A percentile compares a stretch with the other conserved stretches of the same genome.
These are phyloP conservation scores for Candida labiduridarum DNA, from an alignment of 1,139 yeast species.

Conservation along the genomic window DNA sequence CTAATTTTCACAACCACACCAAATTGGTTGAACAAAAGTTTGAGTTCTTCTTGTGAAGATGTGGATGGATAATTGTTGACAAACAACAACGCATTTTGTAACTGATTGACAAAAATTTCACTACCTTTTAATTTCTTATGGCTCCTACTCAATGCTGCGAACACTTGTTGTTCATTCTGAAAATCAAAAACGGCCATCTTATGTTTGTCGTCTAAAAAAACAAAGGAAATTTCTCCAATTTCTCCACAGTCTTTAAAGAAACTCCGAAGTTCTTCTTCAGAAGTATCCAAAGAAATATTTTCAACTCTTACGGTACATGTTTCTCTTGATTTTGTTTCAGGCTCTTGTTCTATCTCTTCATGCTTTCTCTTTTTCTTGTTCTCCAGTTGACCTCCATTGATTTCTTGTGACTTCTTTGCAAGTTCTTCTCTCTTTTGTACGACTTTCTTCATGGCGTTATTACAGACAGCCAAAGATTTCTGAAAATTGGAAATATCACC, in stretches of 20 bases:
- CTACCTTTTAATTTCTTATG: constrained; percentile 46
- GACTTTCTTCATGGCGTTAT: constrained; percentile 5
- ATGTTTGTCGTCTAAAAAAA: constrained; percentile 18
- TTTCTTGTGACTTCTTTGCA: not conserved
- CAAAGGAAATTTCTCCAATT: constrained; percentile 34
- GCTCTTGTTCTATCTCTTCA: constrained; percentile 7
- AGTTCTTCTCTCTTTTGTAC: not conserved
- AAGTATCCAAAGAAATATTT: constrained; percentile 32
- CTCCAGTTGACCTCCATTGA: not conserved
- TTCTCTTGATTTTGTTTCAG: constrained; percentile 55
- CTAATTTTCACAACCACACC: constrained; percentile 60
- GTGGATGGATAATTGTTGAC: constrained; percentile 74
- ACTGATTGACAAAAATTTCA: constrained; percentile 49
- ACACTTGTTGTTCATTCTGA: constrained; percentile 46
- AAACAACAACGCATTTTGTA: constrained; percentile 56
- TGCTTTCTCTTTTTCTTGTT: constrained; percentile 9
- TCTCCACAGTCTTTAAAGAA: constrained; percentile 67
- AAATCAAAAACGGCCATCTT: constrained; percentile 59
- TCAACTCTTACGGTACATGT: constrained; percentile 51
- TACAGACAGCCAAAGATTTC: constrained; percentile 20
- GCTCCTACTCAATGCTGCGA: constrained; percentile 64
- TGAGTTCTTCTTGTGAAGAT: constrained; percentile 43
- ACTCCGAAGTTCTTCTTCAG: constrained; percentile 34
- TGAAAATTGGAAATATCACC: constrained; percentile 31
- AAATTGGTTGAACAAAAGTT: constrained; percentile 39